A percentile compares a stretch with the other conserved stretches of the same genome.
Evolutionary conservation across 768 basidiomycete genomes (phyloP).

Genomic region (Amanita rimosa): DNA sequence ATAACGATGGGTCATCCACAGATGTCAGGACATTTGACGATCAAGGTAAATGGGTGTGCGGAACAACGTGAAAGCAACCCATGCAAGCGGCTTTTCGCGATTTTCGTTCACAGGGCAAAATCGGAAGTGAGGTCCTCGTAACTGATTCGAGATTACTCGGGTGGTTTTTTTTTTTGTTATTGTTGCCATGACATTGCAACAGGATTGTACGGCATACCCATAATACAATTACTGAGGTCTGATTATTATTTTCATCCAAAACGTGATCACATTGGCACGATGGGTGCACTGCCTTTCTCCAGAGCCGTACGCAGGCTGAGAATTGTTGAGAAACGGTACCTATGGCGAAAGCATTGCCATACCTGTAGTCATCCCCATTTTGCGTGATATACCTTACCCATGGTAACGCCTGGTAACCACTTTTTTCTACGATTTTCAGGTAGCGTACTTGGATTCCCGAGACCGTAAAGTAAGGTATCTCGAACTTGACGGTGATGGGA

Average conservation of each 20-base stretch:
- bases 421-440: conserved; percentile 97
- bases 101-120: no score
- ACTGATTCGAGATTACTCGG: no score
- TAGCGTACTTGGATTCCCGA: conserved; percentile 97
- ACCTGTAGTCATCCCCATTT: conserved; percentile 90
- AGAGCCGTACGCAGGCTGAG: conserved; percentile 58
- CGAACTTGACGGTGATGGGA: conserved; percentile 95
- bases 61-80: no score
- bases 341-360: not conserved
- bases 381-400: conserved; percentile 95
- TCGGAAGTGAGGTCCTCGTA: not conserved
- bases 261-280: conserved; percentile 32
- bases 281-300: conserved; percentile 63
- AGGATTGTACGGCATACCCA: no score
- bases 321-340: not conserved
- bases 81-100: no score
- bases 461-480: conserved; percentile 98
- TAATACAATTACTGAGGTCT: no score
- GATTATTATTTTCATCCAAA: not conserved
- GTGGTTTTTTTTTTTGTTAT: no score
- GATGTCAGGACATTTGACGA: no score
- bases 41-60: no score
- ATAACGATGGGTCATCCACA: no score
- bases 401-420: conserved; percentile 90
- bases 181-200: not conserved